Percentiles rank a stretch among this genome's conserved stretches.
Evolutionary conservation across 805 yeast genomes (phyloP).

Genomic region (Osmozyma mogii): DNA sequence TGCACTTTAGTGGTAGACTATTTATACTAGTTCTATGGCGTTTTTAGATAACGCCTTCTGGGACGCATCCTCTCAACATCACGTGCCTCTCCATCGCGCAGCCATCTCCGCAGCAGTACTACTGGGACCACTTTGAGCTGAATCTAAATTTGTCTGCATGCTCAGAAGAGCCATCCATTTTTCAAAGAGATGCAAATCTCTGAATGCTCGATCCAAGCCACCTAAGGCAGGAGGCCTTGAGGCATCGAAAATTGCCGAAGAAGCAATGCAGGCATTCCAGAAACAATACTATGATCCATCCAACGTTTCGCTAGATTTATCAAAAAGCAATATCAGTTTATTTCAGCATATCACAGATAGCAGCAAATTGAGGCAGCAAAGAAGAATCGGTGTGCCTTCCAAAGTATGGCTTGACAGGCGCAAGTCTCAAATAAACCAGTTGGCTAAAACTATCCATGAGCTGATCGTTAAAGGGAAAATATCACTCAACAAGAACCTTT

Average conservation of each 20-base stretch:
- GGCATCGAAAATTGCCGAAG: not conserved
- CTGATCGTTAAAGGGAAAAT: conserved; percentile 4
- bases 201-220: not conserved
- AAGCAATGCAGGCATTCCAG: not conserved
- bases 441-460: conserved; percentile 1
- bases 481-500: conserved; percentile 4
- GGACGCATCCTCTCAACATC: too few relatives aligned
- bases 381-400: conserved; percentile 7
- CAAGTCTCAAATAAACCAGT: not conserved
- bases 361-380: conserved; percentile 2
- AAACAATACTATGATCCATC: conserved; percentile 9
- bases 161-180: not conserved
- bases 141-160: conserved; percentile 1
- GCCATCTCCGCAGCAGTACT: too few relatives aligned
- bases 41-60: too few relatives aligned
- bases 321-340: conserved; percentile 4
- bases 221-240: not conserved
- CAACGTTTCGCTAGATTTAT: conserved; percentile 7
- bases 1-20: too few relatives aligned
- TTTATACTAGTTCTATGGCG: too few relatives aligned
- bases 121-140: not conserved
- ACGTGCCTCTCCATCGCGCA: too few relatives aligned
- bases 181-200: not conserved
- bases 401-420: conserved; percentile 5
- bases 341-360: conserved; percentile 4